phyloP scores from a whole-genome alignment of 148 eudicot species.

The Cornus suecica region DNA sequence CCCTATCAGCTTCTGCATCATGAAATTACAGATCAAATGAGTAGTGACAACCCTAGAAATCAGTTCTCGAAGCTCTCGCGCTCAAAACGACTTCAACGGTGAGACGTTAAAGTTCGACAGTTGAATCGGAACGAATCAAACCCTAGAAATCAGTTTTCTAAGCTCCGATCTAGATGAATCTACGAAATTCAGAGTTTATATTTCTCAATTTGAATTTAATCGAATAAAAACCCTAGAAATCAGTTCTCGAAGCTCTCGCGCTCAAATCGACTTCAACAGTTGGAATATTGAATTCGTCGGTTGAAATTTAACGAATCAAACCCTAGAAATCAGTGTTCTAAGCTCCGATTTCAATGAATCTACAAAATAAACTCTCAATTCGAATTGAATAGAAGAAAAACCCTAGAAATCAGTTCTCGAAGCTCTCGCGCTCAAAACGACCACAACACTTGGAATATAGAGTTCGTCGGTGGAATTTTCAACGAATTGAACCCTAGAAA shows the following conservation, averaged over 20 bases:
- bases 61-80: not conserved
- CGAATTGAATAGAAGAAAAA: not conserved
- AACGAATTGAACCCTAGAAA: not conserved
- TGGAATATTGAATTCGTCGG: no score
- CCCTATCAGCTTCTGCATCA: constrained; percentile 63
- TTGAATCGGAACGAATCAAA: not conserved
- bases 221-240: constrained; percentile 19
- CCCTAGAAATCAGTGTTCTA: no score
- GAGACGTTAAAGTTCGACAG: not conserved
- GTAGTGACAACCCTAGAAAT: constrained; percentile 9
- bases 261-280: no score
- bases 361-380: no score
- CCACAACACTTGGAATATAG: not conserved
- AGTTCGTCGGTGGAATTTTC: not conserved
- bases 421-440: not conserved
- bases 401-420: not conserved
- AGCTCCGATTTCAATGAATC: no score
- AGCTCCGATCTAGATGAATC: not conserved
- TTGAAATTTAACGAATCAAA: no score
- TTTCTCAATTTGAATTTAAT: not conserved
- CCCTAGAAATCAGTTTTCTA: not conserved
- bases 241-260: not conserved
- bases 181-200: not conserved
- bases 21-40: not conserved
- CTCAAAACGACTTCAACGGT: not conserved